Evolutionary conservation across 192 early-diverging fungal genomes (phyloP).

Genomic region (Mortierella antarctica): DNA sequence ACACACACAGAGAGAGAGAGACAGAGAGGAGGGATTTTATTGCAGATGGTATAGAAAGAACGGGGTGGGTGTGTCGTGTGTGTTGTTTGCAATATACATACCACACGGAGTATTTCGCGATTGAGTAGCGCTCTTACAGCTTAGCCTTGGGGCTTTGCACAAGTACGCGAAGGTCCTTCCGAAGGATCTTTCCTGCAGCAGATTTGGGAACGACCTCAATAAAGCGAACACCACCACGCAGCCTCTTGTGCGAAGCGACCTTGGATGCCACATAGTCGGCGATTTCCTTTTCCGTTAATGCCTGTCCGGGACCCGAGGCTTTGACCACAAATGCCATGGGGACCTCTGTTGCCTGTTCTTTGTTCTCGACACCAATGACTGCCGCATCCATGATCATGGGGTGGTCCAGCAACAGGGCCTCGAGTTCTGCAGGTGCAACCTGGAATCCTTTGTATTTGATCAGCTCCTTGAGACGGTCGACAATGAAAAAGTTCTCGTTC

Average conservation of each 20-base stretch:
- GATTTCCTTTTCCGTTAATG: slow-evolving; percentile 58
- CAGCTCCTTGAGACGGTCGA: slow-evolving; percentile 87
- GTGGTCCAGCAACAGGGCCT: slow-evolving; percentile 77
- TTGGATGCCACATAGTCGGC: slow-evolving; percentile 67
- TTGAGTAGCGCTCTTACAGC: slow-evolving; percentile 23
- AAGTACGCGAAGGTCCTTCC: slow-evolving; percentile 69
- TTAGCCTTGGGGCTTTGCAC: slow-evolving; percentile 21
- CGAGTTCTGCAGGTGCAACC: slow-evolving; percentile 90
- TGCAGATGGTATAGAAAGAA: neutral
- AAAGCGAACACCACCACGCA: slow-evolving; percentile 82
- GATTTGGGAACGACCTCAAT: slow-evolving; percentile 80
- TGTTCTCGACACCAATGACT: slow-evolving; percentile 75
- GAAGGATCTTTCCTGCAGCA: slow-evolving; percentile 86
- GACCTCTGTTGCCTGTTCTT: slow-evolving; percentile 75
- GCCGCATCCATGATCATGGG: slow-evolving; percentile 75
- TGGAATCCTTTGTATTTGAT: slow-evolving; percentile 93
- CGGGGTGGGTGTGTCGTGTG: too few relatives aligned
- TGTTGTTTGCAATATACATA: neutral
- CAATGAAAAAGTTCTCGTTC: slow-evolving; percentile 71
- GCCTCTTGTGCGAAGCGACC: slow-evolving; percentile 78
- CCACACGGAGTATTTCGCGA: neutral
- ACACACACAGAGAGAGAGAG: neutral
- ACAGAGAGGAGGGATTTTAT: neutral
- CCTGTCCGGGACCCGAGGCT: slow-evolving; percentile 49
- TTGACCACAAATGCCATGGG: slow-evolving; percentile 84